Evolutionary conservation across 257 asterid genomes (phyloP).

Genomic region (Nyctanthes arbortristis): DNA sequence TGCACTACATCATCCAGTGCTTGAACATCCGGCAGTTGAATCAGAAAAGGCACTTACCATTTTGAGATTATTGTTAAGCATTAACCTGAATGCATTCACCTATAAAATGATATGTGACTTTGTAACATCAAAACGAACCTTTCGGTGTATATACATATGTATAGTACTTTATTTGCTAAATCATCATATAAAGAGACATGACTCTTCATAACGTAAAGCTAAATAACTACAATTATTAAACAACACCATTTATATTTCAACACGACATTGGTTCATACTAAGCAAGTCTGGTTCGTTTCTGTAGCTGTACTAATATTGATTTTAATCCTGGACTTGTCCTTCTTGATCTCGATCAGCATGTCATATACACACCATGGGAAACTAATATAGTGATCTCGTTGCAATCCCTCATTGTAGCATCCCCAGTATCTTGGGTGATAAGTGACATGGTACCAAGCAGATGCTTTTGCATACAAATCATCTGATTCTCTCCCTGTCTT

Average conservation of each 20-base stretch:
- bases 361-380: constrained; percentile 90
- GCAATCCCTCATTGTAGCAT: constrained; percentile 53
- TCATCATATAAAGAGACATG: no score
- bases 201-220: no score
- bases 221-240: no score
- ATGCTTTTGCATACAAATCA: constrained; percentile 65
- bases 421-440: constrained; percentile 71
- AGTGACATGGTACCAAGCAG: constrained; percentile 87
- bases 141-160: no score
- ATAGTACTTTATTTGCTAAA: no score
- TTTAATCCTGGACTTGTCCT: constrained; percentile 22
- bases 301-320: background rate
- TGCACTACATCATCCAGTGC: no score
- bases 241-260: background rate
- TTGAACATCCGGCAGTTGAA: no score
- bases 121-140: no score
- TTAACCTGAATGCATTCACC: no score
- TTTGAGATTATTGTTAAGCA: no score
- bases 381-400: constrained; percentile 69
- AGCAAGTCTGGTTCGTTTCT: background rate
- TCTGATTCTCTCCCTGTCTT: constrained; percentile 46
- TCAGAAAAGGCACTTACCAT: no score
- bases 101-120: no score
- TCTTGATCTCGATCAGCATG: constrained; percentile 68
- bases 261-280: background rate